These are phyloP conservation scores for Sugiyamaella novakii DNA, from an alignment of 1,139 yeast species.

Conservation along the genomic window DNA sequence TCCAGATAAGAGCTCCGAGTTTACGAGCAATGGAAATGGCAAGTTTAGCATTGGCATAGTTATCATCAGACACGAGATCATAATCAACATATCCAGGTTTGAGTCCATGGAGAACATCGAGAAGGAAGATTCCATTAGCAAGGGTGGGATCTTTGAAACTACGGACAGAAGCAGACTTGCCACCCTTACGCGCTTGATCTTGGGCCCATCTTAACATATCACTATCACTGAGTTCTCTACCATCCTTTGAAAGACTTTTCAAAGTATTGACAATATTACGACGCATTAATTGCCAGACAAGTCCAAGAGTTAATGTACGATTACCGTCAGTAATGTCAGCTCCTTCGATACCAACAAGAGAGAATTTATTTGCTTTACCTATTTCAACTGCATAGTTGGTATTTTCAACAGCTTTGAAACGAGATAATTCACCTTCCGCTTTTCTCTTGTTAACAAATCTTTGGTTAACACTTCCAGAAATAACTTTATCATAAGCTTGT, in stretches of 20 bases:
- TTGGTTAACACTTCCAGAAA: conserved; percentile 86
- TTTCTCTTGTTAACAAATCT: conserved; percentile 85
- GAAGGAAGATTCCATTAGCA: conserved; percentile 74
- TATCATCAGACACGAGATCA: conserved; percentile 83
- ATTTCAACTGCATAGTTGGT: conserved; percentile 95
- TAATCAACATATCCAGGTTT: conserved; percentile 98
- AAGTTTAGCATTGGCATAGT: conserved; percentile 91
- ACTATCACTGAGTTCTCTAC: conserved; percentile 72
- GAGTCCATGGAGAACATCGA: conserved; percentile 88
- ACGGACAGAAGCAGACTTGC: conserved; percentile 59
- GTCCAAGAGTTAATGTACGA: conserved; percentile 84
- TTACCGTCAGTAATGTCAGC: conserved; percentile 96
- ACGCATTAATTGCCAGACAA: conserved; percentile 99
- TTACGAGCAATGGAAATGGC: conserved; percentile 98
- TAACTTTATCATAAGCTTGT: conserved; percentile 93
- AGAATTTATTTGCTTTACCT: conserved; percentile 89
- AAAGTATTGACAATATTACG: conserved; percentile 87
- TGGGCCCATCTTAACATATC: conserved; percentile 96
- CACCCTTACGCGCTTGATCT: conserved; percentile 77
- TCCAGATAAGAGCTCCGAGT: conserved; percentile 96
- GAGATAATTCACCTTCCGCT: conserved; percentile 70
- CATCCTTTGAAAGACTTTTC: conserved; percentile 68
- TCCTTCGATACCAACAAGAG: conserved; percentile 97
- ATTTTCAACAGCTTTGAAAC: conserved; percentile 94
- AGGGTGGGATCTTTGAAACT: conserved; percentile 82